A percentile compares a stretch with the other conserved stretches of the same genome.
Conservation (phyloP, 1,284 basidiomycete genomes). For the Afroboletus lepidellus region DNA sequence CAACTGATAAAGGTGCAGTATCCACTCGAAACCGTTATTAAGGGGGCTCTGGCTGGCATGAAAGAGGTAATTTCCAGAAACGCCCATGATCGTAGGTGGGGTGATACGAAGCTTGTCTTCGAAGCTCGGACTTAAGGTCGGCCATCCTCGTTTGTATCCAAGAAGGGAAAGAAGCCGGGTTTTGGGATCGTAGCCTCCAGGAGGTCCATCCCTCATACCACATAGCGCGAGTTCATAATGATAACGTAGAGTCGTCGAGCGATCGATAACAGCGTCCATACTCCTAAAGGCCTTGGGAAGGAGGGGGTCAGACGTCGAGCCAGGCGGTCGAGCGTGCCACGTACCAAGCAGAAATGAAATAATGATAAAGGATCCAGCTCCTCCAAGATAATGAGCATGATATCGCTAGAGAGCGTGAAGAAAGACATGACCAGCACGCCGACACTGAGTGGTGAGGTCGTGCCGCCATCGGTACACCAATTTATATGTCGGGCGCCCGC, state of each 20-base stretch:
- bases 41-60: slow-evolving; percentile 45
- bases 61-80: slow-evolving; percentile 52
- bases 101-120: slow-evolving; percentile 48
- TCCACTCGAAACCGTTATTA: slow-evolving; percentile 36
- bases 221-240: slow-evolving; percentile 52
- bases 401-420: slow-evolving; percentile 53
- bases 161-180: slow-evolving; percentile 49
- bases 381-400: slow-evolving; percentile 51
- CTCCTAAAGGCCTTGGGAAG: slow-evolving; percentile 45
- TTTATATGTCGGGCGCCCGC: slow-evolving; percentile 34
- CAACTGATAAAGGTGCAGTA: slow-evolving; percentile 51
- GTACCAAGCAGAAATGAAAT: slow-evolving; percentile 50
- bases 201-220: slow-evolving; percentile 54
- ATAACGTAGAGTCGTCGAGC: slow-evolving; percentile 51
- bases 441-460: slow-evolving; percentile 21
- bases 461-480: slow-evolving; percentile 9
- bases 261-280: slow-evolving; percentile 43
- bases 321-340: background rate
- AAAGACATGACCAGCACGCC: slow-evolving; percentile 38
- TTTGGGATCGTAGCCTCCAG: slow-evolving; percentile 37
- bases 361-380: slow-evolving; percentile 53
- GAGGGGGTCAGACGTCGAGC: slow-evolving; percentile 3
- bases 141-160: slow-evolving; percentile 53
- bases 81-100: slow-evolving; percentile 43
- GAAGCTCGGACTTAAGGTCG: slow-evolving; percentile 47